Base-by-base conservation (phyloP, 2,329 filamentous ascomycete species). In the Trichoderma sp. region DNA sequence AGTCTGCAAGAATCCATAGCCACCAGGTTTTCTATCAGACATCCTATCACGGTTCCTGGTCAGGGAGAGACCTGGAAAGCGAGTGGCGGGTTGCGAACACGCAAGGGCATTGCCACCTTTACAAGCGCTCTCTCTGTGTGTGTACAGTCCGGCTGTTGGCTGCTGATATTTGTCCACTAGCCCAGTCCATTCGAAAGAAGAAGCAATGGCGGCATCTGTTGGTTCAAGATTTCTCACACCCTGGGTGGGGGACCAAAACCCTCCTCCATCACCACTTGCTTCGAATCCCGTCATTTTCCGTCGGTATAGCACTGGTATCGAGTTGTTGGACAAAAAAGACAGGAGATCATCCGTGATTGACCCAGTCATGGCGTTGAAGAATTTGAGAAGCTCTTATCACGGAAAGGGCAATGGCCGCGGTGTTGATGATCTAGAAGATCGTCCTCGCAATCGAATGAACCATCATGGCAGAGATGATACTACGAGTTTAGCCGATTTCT, bases 401-500 rank as follows among this genome's bases (percentile, higher is more conserved):
- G 21, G 57, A 47, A 63, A 30, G 18, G 43, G 47, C 60, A 39
- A 56, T 56, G 53, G 51, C 47, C 58, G 70, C 6, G 15, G 61
- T 24, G 69, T 56, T 7, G 21, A 51, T 12, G 62, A 56, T 26
- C 14, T 70, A 12, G 68, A 64, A n/a, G 71, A 65, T 28, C 70
- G 74, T 72, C 68, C 78, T 76, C 47, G 73, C 75, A 73, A 28
- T 28, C 72, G 60, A 65, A 72, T 61, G 66, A 76, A 71, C 43
- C 74, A 63, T 30, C 72, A 63, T 58, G 71, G 66, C 67, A 76
- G 67, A 62, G 77, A 79, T 73, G 80, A 80, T 43, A 73, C 81
- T 43, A 75, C 79, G 24, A 79, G 79, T 57, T 78, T 88, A 62
- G 80, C 84, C 56, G 83, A 86, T n/a, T 88, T 88, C 72, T 76